Base-by-base conservation (phyloP, 352 stramenopile genomes). In the Phytophthora pinifolia region DNA sequence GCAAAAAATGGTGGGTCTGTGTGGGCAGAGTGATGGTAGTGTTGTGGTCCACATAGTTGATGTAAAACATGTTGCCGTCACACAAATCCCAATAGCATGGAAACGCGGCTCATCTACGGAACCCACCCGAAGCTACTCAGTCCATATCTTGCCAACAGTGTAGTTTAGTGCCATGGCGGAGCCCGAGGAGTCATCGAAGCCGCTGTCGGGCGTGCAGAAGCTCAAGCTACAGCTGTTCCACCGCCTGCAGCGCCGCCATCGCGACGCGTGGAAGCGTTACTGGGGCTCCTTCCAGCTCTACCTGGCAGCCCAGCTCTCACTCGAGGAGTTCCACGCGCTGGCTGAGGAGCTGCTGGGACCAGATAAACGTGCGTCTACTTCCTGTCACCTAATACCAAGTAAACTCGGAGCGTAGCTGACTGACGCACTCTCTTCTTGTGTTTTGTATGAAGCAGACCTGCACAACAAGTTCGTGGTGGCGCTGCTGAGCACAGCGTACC, bases 211-310 rank as follows among this genome's bases (percentile, higher is more conserved):
- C 13, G 61, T 79, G 59, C 71, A 74, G 17, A 66, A 77, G 64
- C 73, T 83, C 37, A 89, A 89, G 67, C 65, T 76, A 38, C 72
- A 79, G 62, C 59, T 89, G 18, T 89, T 83, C 52, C 77, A 83
- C 48, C 61, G 65, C 20, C 68, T 89, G n/a, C 69, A 86, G 57
- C 61, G 67, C 17, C 68, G 70, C 36, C 58, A 76, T 37, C 67
- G 61, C 15, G 58, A 76, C 54, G 65, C 72, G 15, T 89, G 79
- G 79, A 63, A 66, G 43, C 62, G 48, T 13, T 89, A 89, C 54
- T 89, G 79, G 79, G 48, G 59, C 22, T 65, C 66, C 18, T 83
- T 87, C 47, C 76, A 86, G 56, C 62, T 72, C 9, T 89, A 82
- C 17, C 42, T 88, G 12, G 12, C 64, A n/a, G 76, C 79, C 33